Conservation (phyloP, 2,329 filamentous ascomycete genomes). For the Colletotrichum cuscutae region DNA sequence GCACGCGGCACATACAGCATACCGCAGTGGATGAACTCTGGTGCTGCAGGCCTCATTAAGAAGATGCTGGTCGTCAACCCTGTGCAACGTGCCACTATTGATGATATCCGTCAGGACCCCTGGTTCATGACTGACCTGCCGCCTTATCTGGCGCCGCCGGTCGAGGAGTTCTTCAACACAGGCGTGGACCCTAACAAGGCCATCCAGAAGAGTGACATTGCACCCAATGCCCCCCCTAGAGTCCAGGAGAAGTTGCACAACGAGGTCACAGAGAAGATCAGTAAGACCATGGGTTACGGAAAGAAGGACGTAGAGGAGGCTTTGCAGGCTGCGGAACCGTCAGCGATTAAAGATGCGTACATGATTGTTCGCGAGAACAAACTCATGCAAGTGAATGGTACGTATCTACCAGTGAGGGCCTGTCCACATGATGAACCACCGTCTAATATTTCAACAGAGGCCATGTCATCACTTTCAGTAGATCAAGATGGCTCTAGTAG, state of each 20-base stretch:
- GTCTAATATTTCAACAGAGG: constrained; percentile 39
- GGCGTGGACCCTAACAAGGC: constrained; percentile 94
- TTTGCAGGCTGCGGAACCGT: constrained; percentile 89
- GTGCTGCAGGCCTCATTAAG: constrained; percentile 84
- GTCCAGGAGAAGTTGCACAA: constrained; percentile 92
- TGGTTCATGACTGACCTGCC: constrained; percentile 94
- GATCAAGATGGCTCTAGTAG: constrained; percentile 53
- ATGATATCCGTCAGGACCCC: constrained; percentile 90
- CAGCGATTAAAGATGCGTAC: constrained; percentile 98
- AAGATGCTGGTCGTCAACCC: constrained; percentile 96
- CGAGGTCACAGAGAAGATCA: constrained; percentile 93
- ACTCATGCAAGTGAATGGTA: constrained; percentile 94
- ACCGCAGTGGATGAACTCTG: constrained; percentile 88
- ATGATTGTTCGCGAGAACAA: constrained; percentile 98
- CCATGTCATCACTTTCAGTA: constrained; percentile 39
- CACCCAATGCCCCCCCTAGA: constrained; percentile 79
- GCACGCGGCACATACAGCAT: constrained; percentile 93
- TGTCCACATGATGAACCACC: neutral
- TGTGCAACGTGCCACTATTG: constrained; percentile 91
- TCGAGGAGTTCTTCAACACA: constrained; percentile 92
- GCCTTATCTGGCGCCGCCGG: constrained; percentile 84
- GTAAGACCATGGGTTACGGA: constrained; percentile 97
- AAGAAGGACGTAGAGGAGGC: constrained; percentile 96
- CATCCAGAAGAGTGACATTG: constrained; percentile 84
- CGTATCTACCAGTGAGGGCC: neutral